Evolutionary conservation across 805 yeast genomes (phyloP).

Genomic region (Saccharomycopsis javanensis): DNA sequence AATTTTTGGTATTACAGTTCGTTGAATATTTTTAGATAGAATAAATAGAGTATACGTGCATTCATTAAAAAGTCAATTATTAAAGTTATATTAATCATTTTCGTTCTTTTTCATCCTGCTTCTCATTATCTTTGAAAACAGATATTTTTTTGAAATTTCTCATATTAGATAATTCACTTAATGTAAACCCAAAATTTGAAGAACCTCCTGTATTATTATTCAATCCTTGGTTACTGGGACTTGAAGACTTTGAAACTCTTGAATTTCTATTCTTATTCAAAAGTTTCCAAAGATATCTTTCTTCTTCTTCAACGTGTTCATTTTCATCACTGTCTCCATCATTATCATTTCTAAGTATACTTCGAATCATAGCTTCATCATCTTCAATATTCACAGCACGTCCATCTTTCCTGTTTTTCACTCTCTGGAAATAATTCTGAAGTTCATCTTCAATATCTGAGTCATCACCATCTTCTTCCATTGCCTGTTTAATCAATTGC

Average conservation of each 20-base stretch:
- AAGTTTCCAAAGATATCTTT: slow-evolving; percentile 10
- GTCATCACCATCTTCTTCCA: slow-evolving; percentile 2
- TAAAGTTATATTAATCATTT: neutral
- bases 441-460: neutral
- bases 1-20: neutral
- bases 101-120: neutral
- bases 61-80: neutral
- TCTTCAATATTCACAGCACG: neutral
- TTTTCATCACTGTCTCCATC: neutral
- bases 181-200: slow-evolving; percentile 18
- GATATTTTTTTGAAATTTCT: slow-evolving; percentile 15
- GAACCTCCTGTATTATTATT: slow-evolving; percentile 8
- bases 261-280: slow-evolving; percentile 7
- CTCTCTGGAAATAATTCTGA: neutral
- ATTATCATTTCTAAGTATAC: neutral
- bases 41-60: neutral
- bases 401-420: neutral
- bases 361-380: neutral
- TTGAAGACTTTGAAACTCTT: neutral
- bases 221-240: slow-evolving; percentile 1
- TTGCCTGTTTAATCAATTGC: slow-evolving; percentile 10
- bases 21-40: neutral
- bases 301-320: slow-evolving; percentile 11
- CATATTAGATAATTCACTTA: slow-evolving; percentile 15
- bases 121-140: slow-evolving; percentile 18